phyloP scores from a whole-genome alignment of 192 early-diverging fungal genomes.

The Coemansia sp. region DNA sequence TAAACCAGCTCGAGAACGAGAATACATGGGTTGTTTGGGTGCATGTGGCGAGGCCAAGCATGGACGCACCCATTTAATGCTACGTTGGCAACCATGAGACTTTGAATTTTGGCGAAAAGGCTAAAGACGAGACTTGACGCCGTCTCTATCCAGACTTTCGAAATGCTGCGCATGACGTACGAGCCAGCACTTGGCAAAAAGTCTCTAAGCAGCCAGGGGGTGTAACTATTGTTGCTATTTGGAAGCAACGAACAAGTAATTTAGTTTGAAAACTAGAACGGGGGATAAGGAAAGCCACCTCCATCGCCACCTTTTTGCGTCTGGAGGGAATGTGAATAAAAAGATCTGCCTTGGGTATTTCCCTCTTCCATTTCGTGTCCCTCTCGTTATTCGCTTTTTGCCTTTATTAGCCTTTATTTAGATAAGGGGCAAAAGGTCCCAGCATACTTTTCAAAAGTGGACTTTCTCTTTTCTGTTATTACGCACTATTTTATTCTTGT shows the following conservation, averaged over 20 bases:
- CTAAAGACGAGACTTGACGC: too few relatives aligned
- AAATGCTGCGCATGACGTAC: slow-evolving; percentile 7
- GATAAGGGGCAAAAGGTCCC: too few relatives aligned
- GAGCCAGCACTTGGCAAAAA: background rate
- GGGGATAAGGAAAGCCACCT: slow-evolving; percentile 11
- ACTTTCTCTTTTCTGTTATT: background rate
- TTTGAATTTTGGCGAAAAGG: too few relatives aligned
- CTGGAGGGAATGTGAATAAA: background rate
- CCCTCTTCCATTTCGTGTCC: background rate
- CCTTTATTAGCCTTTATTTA: too few relatives aligned
- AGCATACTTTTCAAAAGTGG: background rate
- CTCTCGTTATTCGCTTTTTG: slow-evolving; percentile 2
- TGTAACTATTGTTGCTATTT: background rate
- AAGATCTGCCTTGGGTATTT: slow-evolving; percentile 5
- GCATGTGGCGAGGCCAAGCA: too few relatives aligned
- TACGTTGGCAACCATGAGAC: too few relatives aligned
- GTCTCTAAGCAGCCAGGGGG: background rate
- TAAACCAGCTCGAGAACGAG: too few relatives aligned
- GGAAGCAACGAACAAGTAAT: background rate
- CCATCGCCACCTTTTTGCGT: slow-evolving; percentile 4
- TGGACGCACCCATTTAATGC: too few relatives aligned
- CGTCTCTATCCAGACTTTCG: too few relatives aligned
- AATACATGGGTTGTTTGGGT: too few relatives aligned
- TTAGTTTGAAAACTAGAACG: background rate
- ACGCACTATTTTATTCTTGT: slow-evolving; percentile 11